Conservation (phyloP, 1,139 yeast genomes). For the Hansenula sp. region DNA sequence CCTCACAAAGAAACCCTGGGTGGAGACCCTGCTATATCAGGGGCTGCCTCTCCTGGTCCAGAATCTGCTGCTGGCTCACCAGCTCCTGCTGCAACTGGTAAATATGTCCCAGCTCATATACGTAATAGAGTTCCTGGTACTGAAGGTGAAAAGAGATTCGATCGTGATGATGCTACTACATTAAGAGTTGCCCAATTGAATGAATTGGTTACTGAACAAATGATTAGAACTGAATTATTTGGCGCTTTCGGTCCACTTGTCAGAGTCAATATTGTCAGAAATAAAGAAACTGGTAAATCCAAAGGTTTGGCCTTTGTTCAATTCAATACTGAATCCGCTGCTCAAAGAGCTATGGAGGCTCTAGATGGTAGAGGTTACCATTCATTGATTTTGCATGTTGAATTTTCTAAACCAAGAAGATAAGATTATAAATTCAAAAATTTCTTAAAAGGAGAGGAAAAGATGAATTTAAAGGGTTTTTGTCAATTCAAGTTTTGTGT, state of each 20-base stretch:
- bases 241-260: conserved; percentile 69
- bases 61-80: conserved; percentile 23
- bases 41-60: conserved; percentile 29
- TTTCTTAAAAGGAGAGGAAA: neutral
- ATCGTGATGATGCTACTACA: conserved; percentile 83
- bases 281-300: conserved; percentile 91
- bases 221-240: conserved; percentile 71
- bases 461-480: neutral
- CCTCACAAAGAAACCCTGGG: conserved; percentile 93
- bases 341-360: conserved; percentile 73
- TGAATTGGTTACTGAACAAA: conserved; percentile 78
- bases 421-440: neutral
- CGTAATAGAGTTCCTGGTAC: conserved; percentile 60
- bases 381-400: conserved; percentile 81
- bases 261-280: conserved; percentile 82
- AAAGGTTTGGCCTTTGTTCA: conserved; percentile 98
- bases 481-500: too few relatives aligned
- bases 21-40: conserved; percentile 36
- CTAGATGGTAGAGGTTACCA: conserved; percentile 92
- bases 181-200: conserved; percentile 91
- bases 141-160: conserved; percentile 44
- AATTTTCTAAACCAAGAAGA: conserved; percentile 43
- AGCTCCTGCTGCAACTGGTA: conserved; percentile 30
- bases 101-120: conserved; percentile 78
- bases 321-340: conserved; percentile 63